Percentiles rank a stretch among this genome's conserved stretches.
These are phyloP conservation scores for Erysimum pusillum DNA, from an alignment of 441 rosid genomes.

Conservation along the genomic window DNA sequence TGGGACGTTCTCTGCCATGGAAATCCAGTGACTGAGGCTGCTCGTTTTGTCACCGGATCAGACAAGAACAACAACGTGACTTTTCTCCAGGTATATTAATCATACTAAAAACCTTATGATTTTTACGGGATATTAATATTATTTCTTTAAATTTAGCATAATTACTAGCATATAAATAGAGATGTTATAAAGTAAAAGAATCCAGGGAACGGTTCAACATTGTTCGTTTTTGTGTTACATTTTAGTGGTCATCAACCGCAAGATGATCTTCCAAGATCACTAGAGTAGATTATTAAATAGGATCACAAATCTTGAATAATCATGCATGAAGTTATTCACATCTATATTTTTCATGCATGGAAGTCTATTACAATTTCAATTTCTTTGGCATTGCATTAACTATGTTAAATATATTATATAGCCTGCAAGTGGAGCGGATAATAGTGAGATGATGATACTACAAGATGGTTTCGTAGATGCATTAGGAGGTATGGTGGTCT, in stretches of 20 bases:
- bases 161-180: background rate
- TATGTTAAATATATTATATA: background rate
- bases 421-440: background rate
- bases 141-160: background rate
- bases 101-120: constrained; percentile 1
- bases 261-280: background rate
- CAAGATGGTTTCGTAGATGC: constrained; percentile 67
- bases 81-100: constrained; percentile 56
- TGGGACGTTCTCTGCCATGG: constrained; percentile 77
- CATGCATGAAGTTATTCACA: background rate
- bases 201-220: background rate
- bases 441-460: constrained; percentile 42
- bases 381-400: background rate
- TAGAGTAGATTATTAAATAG: background rate
- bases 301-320: background rate
- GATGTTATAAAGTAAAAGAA: background rate
- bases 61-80: constrained; percentile 57
- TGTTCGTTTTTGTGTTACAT: background rate
- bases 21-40: constrained; percentile 53
- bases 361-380: background rate
- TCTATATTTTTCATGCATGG: background rate
- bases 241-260: background rate
- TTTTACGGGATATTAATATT: background rate
- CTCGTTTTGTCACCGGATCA: constrained; percentile 54
- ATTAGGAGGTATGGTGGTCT: constrained; percentile 60